Evolutionary conservation across 495 filamentous ascomycete species (phyloP).

Genomic region (Clavariopsis aquatica): DNA sequence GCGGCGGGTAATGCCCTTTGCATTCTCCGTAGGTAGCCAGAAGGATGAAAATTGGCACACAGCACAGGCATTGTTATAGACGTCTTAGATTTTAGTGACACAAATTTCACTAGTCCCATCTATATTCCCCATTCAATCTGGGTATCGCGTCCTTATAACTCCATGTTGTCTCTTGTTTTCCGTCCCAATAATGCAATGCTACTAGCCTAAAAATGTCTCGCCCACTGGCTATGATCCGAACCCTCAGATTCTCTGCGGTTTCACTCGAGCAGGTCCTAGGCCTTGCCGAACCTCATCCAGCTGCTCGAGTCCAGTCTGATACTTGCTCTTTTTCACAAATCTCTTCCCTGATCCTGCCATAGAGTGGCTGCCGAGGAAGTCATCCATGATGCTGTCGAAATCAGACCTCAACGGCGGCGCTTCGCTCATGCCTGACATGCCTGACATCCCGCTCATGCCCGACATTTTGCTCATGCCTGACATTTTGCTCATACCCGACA

Average conservation of each 20-base stretch:
- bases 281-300: constrained; percentile 84
- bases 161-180: background rate
- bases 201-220: background rate
- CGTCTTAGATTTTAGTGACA: background rate
- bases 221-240: background rate
- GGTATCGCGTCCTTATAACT: background rate
- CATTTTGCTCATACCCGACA: constrained; percentile 50
- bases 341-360: constrained; percentile 63
- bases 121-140: background rate
- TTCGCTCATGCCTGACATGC: constrained; percentile 45
- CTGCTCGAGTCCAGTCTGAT: constrained; percentile 78
- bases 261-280: constrained; percentile 70
- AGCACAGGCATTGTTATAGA: background rate
- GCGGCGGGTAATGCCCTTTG: no score
- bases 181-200: background rate
- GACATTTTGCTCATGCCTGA: constrained; percentile 48
- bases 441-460: constrained; percentile 47
- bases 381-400: constrained; percentile 89
- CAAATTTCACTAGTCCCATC: background rate
- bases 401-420: constrained; percentile 60
- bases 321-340: constrained; percentile 74
- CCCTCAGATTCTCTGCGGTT: background rate
- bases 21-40: background rate
- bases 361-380: constrained; percentile 79
- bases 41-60: background rate